These are phyloP conservation scores for Vickermania spadyakhi DNA, from an alignment of 208 protist genomes.

Conservation along the genomic window DNA sequence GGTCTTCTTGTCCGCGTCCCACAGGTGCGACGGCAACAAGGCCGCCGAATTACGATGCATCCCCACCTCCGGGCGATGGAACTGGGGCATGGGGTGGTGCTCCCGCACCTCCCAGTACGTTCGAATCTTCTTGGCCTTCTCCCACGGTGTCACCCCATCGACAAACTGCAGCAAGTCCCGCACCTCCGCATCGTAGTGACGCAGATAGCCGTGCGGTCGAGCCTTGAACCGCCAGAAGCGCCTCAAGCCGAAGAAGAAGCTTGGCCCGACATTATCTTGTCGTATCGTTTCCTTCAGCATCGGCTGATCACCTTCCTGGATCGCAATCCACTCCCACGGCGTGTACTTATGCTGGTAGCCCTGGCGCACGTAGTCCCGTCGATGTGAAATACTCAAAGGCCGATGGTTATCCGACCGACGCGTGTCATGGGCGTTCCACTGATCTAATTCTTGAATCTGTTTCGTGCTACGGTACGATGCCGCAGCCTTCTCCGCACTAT, in stretches of 20 bases:
- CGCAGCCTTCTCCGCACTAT: slow-evolving; percentile 12
- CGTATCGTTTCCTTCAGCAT: slow-evolving; percentile 75
- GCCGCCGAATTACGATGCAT: slow-evolving; percentile 84
- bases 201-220: slow-evolving; percentile 80
- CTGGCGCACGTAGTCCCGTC: slow-evolving; percentile 76
- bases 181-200: slow-evolving; percentile 85
- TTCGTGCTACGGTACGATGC: slow-evolving; percentile 65
- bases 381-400: slow-evolving; percentile 75
- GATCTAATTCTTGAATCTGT: slow-evolving; percentile 82
- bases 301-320: slow-evolving; percentile 85
- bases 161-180: slow-evolving; percentile 82
- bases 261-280: slow-evolving; percentile 59
- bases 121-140: slow-evolving; percentile 85
- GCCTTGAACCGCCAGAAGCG: slow-evolving; percentile 87
- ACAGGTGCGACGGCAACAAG: slow-evolving; percentile 74
- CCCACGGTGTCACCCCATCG: slow-evolving; percentile 85
- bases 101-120: slow-evolving; percentile 86
- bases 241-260: slow-evolving; percentile 80
- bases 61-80: slow-evolving; percentile 80
- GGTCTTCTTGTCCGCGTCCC: slow-evolving; percentile 89
- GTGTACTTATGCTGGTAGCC: slow-evolving; percentile 84
- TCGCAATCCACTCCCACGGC: slow-evolving; percentile 88
- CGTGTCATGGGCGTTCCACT: slow-evolving; percentile 65
- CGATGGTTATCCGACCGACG: slow-evolving; percentile 79
- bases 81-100: slow-evolving; percentile 88